A percentile compares a stretch with the other conserved stretches of the same genome.
These are phyloP conservation scores for Cicer arietinum DNA, from an alignment of 306 rosid genomes.

Conservation along the genomic window DNA sequence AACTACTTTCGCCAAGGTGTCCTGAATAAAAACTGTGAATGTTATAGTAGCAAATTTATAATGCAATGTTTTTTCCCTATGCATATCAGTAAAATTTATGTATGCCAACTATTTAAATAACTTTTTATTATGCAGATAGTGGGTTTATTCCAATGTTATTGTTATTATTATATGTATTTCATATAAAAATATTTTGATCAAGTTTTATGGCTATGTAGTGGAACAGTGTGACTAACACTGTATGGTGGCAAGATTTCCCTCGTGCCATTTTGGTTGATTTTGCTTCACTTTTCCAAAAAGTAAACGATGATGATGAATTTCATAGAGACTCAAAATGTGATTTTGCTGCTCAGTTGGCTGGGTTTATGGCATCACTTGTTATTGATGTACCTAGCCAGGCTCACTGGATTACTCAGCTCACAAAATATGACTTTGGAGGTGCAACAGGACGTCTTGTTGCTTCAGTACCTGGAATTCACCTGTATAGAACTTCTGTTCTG, in stretches of 20 bases:
- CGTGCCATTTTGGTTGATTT: slow-evolving; percentile 51
- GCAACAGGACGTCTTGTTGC: slow-evolving; percentile 78
- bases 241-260: slow-evolving; percentile 97
- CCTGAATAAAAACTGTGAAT: slow-evolving; percentile 3
- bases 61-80: not conserved
- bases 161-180: slow-evolving; percentile 24
- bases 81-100: slow-evolving; percentile 31
- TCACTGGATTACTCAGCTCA: slow-evolving; percentile 70
- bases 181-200: slow-evolving; percentile 23
- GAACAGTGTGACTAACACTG: slow-evolving; percentile 76
- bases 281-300: slow-evolving; percentile 66
- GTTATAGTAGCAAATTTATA: slow-evolving; percentile 1
- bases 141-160: slow-evolving; percentile 10
- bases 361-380: slow-evolving; percentile 80
- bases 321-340: slow-evolving; percentile 57
- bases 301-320: slow-evolving; percentile 34
- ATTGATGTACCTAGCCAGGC: slow-evolving; percentile 75
- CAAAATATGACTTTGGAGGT: slow-evolving; percentile 75
- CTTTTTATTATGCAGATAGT: not conserved
- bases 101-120: slow-evolving; percentile 30
- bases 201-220: slow-evolving; percentile 58
- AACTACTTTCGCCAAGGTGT: slow-evolving; percentile 17
- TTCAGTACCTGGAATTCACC: slow-evolving; percentile 80
- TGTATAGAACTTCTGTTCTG: slow-evolving; percentile 50
- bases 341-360: slow-evolving; percentile 82